Base-by-base conservation (phyloP, 2,329 filamentous ascomycete genomes). In the Teratosphaeria nubilosa region DNA sequence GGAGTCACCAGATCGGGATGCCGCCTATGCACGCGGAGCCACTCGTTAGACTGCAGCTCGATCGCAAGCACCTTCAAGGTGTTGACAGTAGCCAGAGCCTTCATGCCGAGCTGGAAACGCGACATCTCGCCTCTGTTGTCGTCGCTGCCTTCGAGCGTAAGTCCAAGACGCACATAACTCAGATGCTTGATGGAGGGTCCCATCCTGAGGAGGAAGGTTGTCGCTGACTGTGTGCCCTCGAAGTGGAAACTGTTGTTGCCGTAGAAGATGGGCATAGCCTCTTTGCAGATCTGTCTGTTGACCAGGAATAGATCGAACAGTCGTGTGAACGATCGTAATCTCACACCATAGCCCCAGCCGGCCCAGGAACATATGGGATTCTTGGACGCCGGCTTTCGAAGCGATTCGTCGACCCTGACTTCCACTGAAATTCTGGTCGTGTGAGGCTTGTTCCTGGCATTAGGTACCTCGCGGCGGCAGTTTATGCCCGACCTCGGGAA, bases 231-330 rank as follows among this genome's bases (percentile, higher is more conserved):
- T 10, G n/a, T 6, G 22, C 34, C 16, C 30, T 31, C 31, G 45
- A 58, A 53, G 25, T 57, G 25, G 50, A 64, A 64, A 20, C 11
- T 25, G 53, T 64, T 62, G n/a, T 45, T 7, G 24, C 24, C 11
- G 56, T 63, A 64, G 57, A 63, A 64, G 1, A 53, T 34, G 2
- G 58, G 58, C 61, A 60, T 57, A 9, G 63, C 58, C 16, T 64
- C 63, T 3, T 32, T 22, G 51, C 54, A 54, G 14, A 63, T 32
- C 14, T 62, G 57, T 50, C 59, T 63, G 58, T 54, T 60, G n/a
- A 59, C 58, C 3, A 7, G 50, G 3, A 64, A 57, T 5, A 63
- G 13, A 6, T 60, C 53, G 6, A 64, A 54, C 22, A 41, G 11
- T 7, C 34, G 34, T 5, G 34, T 11, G 34, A 41, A 14, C 34